Evolutionary conservation across 2,329 filamentous ascomycete genomes (phyloP), one percentile per base, ranked within the genome.

Genomic region (Cladosporium halotolerans): DNA sequence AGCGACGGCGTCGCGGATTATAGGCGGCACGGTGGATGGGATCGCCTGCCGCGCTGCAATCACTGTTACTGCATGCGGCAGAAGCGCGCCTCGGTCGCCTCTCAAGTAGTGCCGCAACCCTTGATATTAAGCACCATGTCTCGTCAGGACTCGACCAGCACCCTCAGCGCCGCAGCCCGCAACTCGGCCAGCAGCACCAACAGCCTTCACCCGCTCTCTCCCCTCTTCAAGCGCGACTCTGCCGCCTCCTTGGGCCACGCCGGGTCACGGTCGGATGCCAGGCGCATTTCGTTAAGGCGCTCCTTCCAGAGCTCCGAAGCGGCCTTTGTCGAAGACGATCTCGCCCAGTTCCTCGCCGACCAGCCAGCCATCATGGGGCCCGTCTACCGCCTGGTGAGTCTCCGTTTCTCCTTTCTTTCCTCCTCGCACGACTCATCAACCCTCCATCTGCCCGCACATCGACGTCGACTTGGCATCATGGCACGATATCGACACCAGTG

Each of bases 51-150:
- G 31, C 38, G 48, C 48, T 31, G 36, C 48, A 43, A 19, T 38
- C 11, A 38, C 32, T 31, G 48, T 34, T 42, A 16, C 48, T 33
- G 40, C 40, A 51, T 51, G 48, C 48, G 44, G 40, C 48, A 43
- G 33, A 51, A 44, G 46, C 57, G 55, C 34, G 55, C 56, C 44
- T 59, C 59, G 42, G 58, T 62, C 31, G 55, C 52, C 40, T 55
- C 51, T 54, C 59, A 61, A 52, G 55, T 60, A 46, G 55, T 53
- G 52, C 56, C 57, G 19, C 55, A 59, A 47, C 60, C 59, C 36
- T 55, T 62, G 52, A 59, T 61, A 18, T 47, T 62, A 39, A 47
- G 43, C 36, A 55, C 53, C 32, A 48, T 42, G 23, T 54, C 58
- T 43, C 45, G 43, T 46, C 51, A 45, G 38, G 51, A 46, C 44